Evolutionary conservation across 1,284 basidiomycete genomes (phyloP).

Genomic region (Papiliotrema laurentii): DNA sequence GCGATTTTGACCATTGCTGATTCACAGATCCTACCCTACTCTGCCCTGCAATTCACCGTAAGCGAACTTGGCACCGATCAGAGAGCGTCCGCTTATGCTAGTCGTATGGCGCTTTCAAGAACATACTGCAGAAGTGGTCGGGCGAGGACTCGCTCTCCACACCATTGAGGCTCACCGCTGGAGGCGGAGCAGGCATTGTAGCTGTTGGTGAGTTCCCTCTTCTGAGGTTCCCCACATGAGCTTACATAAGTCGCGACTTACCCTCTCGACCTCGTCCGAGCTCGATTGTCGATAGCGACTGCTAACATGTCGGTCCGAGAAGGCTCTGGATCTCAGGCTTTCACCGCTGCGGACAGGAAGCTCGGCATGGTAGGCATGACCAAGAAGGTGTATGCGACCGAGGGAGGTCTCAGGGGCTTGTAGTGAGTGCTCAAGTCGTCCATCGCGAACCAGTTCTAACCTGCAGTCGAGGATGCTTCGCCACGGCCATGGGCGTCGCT

Average conservation of each 20-base stretch:
- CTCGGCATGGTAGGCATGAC: conserved; percentile 86
- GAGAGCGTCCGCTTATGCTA: conserved; percentile 6
- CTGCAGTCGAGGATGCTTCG: conserved; percentile 59
- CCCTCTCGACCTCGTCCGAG: conserved; percentile 85
- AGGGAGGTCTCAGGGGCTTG: conserved; percentile 79
- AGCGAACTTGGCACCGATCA: conserved; percentile 1
- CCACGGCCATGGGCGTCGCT: conserved; percentile 86
- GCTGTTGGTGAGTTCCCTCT: conserved; percentile 65
- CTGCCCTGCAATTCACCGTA: conserved; percentile 84
- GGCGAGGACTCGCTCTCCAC: conserved; percentile 74
- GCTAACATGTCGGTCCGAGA: conserved; percentile 49
- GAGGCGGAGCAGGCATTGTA: conserved; percentile 84
- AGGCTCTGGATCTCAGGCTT: conserved; percentile 50
- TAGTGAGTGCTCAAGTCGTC: conserved; percentile 61
- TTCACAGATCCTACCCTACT: conserved; percentile 51
- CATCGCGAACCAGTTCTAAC: neutral
- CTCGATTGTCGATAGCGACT: conserved; percentile 87
- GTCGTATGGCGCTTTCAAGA: conserved; percentile 77
- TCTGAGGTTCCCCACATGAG: neutral
- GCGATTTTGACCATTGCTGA: neutral
- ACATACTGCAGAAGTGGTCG: conserved; percentile 51
- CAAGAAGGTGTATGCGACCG: conserved; percentile 78
- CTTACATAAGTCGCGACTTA: conserved; percentile 70
- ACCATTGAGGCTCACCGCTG: conserved; percentile 70
- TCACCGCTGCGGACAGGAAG: conserved; percentile 39